A percentile compares a stretch with the other conserved stretches of the same genome.
Evolutionary conservation across 306 rosid genomes (phyloP).

Genomic region (Prunus dulcis): DNA sequence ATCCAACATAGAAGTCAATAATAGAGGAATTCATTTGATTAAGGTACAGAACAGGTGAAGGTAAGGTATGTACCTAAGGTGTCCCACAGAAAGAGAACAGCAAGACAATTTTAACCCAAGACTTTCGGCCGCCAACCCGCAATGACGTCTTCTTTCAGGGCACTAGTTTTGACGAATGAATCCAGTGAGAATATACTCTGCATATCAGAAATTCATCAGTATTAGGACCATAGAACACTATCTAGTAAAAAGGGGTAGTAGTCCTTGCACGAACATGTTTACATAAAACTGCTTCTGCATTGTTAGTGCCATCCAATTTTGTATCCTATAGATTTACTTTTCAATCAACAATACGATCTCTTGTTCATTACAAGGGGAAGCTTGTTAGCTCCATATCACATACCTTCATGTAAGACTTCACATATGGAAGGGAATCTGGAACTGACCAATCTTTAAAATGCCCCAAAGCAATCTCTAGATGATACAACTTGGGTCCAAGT

Average conservation of each 20-base stretch:
- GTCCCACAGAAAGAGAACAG: not conserved
- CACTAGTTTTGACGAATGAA: conserved; percentile 73
- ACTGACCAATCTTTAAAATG: conserved; percentile 77
- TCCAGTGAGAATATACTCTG: conserved; percentile 78
- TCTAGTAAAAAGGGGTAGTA: not conserved
- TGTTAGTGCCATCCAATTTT: not conserved
- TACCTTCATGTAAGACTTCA: conserved; percentile 73
- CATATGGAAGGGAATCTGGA: conserved; percentile 69
- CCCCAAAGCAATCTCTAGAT: conserved; percentile 84
- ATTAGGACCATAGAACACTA: conserved; percentile 19
- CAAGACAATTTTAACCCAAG: conserved; percentile 42
- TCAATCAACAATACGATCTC: not conserved
- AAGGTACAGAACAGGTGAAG: not conserved
- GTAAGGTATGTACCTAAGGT: not conserved
- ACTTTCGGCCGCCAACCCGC: conserved; percentile 98
- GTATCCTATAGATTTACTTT: not conserved
- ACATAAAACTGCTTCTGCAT: not conserved
- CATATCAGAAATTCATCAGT: conserved; percentile 17
- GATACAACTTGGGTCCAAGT: conserved; percentile 87
- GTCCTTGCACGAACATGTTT: not conserved
- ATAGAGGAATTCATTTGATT: not conserved
- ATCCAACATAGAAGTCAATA: not conserved
- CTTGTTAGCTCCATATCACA: conserved; percentile 11
- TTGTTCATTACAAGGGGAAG: not conserved
- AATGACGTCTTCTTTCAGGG: conserved; percentile 73